These are phyloP conservation scores for Amanita exitialis DNA, from an alignment of 768 basidiomycete species.

Conservation along the genomic window DNA sequence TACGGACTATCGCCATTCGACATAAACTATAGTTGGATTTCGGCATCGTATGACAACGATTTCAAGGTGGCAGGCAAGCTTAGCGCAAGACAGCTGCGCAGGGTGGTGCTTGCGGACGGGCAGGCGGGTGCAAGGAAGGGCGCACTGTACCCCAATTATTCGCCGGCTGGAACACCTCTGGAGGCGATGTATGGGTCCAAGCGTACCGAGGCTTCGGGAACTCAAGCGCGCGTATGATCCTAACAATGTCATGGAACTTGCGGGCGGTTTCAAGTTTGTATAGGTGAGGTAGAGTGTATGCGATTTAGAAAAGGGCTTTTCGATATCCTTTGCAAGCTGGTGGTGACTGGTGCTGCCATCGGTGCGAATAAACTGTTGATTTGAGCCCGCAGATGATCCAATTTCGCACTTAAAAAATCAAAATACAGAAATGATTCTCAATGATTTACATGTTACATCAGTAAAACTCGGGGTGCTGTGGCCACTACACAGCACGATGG, in stretches of 20 bases:
- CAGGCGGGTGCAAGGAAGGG: slow-evolving; percentile 25
- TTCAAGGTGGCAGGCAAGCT: slow-evolving; percentile 29
- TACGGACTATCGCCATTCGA: slow-evolving; percentile 33
- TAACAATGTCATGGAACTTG: slow-evolving; percentile 48
- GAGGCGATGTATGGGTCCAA: slow-evolving; percentile 41
- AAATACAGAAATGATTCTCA: too few species aligned
- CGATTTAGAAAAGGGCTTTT: too few species aligned
- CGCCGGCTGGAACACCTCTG: slow-evolving; percentile 39
- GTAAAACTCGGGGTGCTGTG: too few species aligned
- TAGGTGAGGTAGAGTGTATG: too few species aligned
- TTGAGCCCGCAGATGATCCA: too few species aligned
- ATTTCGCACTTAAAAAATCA: too few species aligned
- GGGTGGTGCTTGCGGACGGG: slow-evolving; percentile 28
- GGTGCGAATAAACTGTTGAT: too few species aligned
- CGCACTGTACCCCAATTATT: slow-evolving; percentile 52
- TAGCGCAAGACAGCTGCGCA: slow-evolving; percentile 28
- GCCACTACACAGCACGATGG: too few species aligned
- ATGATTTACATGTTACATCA: too few species aligned
- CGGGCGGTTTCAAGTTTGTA: slow-evolving; percentile 53
- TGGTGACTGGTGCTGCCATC: too few species aligned
- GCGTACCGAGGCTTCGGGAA: slow-evolving; percentile 23
- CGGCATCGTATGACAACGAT: slow-evolving; percentile 24
- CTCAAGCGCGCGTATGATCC: slow-evolving; percentile 45
- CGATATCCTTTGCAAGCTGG: too few species aligned
- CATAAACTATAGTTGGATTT: slow-evolving; percentile 35